A percentile compares a stretch with the other conserved stretches of the same genome.
Evolutionary conservation across 2,329 filamentous ascomycete species (phyloP).

Genomic region (Phialophora verrucosa): DNA sequence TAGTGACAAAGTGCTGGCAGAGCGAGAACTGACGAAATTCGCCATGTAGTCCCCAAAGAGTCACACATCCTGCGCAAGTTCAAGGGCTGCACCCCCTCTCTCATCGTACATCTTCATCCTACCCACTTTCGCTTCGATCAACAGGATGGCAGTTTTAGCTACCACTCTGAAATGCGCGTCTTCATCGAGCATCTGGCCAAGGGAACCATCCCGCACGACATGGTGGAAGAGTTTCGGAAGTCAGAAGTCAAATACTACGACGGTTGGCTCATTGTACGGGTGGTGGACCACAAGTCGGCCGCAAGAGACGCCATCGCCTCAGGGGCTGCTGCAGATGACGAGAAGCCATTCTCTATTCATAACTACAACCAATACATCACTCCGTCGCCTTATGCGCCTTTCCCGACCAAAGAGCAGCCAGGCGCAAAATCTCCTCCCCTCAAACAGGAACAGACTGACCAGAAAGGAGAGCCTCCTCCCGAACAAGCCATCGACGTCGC

Average conservation of each 20-base stretch:
- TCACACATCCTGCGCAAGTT: conserved; percentile 84
- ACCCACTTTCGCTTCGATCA: conserved; percentile 91
- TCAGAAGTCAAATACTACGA: conserved; percentile 84
- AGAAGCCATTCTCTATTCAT: conserved; percentile 82
- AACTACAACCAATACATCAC: conserved; percentile 90
- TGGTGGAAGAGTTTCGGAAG: conserved; percentile 77
- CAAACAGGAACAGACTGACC: conserved; percentile 34
- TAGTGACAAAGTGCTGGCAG: not conserved
- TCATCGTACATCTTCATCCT: conserved; percentile 83
- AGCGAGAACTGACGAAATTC: conserved; percentile 13
- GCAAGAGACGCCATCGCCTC: conserved; percentile 64
- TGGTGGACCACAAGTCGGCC: conserved; percentile 82
- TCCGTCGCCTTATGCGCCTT: conserved; percentile 82
- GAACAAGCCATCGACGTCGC: conserved; percentile 31
- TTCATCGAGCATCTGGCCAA: conserved; percentile 76
- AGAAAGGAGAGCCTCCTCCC: conserved; percentile 22
- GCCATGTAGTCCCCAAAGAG: conserved; percentile 69
- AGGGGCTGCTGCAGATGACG: conserved; percentile 63
- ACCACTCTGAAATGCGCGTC: conserved; percentile 88
- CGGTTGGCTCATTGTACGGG: conserved; percentile 88
- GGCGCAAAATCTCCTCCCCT: conserved; percentile 34
- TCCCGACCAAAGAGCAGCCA: conserved; percentile 61
- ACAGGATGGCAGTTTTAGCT: conserved; percentile 89
- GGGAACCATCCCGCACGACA: conserved; percentile 85
- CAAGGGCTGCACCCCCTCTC: conserved; percentile 72